Evolutionary conservation across 495 filamentous ascomycete genomes (phyloP).

Genomic region (Neurospora sp.): DNA sequence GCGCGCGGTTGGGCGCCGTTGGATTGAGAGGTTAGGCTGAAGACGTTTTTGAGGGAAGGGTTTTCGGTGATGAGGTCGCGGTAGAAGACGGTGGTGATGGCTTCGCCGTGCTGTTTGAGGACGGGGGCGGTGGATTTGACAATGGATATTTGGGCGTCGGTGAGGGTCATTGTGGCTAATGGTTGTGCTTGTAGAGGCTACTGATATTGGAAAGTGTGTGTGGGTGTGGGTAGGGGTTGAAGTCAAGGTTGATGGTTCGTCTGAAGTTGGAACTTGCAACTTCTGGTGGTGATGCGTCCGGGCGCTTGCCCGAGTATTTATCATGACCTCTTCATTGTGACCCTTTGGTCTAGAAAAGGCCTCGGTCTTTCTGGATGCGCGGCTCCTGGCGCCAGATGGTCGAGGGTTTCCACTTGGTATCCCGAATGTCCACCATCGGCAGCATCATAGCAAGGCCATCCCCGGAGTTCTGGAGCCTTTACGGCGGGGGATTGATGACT

Average conservation of each 20-base stretch:
- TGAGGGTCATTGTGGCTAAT: conserved; percentile 18
- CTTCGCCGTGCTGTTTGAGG: conserved; percentile 52
- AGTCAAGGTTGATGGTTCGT: background rate
- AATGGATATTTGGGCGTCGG: conserved; percentile 35
- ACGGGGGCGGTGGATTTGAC: conserved; percentile 54
- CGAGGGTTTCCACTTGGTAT: background rate
- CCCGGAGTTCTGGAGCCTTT: background rate
- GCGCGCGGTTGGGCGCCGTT: conserved; percentile 56
- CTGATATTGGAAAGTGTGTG: background rate
- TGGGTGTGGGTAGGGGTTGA: background rate
- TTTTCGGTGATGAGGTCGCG: conserved; percentile 51
- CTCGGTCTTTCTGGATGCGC: background rate
- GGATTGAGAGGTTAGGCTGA: conserved; percentile 56
- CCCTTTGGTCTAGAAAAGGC: background rate
- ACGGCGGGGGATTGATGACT: background rate
- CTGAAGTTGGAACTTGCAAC: background rate
- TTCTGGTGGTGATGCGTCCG: background rate
- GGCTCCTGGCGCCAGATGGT: background rate
- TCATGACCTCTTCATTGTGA: background rate
- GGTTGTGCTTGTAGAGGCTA: background rate
- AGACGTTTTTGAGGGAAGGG: conserved; percentile 53
- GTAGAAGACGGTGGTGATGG: conserved; percentile 62
- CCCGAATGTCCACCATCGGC: background rate
- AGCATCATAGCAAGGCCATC: background rate
- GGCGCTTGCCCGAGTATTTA: conserved; percentile 4